A percentile compares a stretch with the other conserved stretches of the same genome.
These are phyloP conservation scores for Fusarium sp. DNA, from an alignment of 2,329 filamentous ascomycete species.

Conservation along the genomic window DNA sequence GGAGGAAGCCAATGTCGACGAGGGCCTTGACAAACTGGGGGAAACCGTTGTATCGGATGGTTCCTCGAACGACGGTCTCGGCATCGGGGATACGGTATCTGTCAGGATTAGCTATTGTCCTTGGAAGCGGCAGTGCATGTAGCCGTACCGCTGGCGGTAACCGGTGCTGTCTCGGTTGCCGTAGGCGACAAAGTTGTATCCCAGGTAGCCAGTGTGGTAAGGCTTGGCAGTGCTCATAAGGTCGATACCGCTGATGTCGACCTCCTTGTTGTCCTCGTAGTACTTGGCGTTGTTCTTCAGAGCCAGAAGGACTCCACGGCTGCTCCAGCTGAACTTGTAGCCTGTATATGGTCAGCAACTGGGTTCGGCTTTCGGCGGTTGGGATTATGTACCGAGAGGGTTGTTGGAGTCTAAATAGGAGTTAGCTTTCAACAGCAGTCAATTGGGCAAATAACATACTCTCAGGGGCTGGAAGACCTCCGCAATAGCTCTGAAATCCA, in stretches of 20 bases:
- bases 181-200: conserved; percentile 91
- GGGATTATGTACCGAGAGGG: conserved; percentile 67
- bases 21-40: conserved; percentile 89
- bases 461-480: conserved; percentile 76
- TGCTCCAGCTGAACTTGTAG: conserved; percentile 72
- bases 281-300: conserved; percentile 86
- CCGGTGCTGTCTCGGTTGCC: conserved; percentile 90
- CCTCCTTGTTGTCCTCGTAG: conserved; percentile 81
- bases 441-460: conserved; percentile 14
- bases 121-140: not conserved
- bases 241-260: conserved; percentile 70
- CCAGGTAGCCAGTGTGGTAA: conserved; percentile 82
- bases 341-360: conserved; percentile 49
- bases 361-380: not conserved
- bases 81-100: conserved; percentile 82
- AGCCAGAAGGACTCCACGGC: conserved; percentile 87
- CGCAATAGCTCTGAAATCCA: conserved; percentile 86
- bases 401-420: conserved; percentile 73
- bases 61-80: conserved; percentile 84
- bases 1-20: conserved; percentile 90
- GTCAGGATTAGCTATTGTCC: not conserved
- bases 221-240: conserved; percentile 90
- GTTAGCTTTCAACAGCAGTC: conserved; percentile 9
- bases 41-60: conserved; percentile 88
- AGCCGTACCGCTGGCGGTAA: conserved; percentile 83